Evolutionary conservation across 164 flowering plant genomes (phyloP), one percentile per base, ranked within the genome.

Genomic region (Magnolia officinalis): DNA sequence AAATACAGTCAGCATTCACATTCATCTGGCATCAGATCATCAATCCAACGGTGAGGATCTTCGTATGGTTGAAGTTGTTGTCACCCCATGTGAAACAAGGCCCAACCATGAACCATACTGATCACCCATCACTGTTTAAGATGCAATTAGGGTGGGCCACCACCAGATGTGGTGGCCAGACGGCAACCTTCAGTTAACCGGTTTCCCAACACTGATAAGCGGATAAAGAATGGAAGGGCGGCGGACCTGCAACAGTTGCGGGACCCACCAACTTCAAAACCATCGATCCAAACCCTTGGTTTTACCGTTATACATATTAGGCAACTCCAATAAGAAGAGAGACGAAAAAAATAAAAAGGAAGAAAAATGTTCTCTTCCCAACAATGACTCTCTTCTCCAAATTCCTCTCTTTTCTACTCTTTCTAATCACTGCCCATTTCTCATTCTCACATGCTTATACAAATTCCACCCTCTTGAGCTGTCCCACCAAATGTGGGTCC

Each of bases 401-500:
- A 4, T 14, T 20, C 29, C 29, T 23, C 50, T 68, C 71, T 14
- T 29, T 68, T 16, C 71, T 68, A 24, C 21, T 68, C 71, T 19
- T 68, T 68, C 71, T 68, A 68, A 7, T 8, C 23, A 8, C 24
- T 20, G 8, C 67, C 21, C 49, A 7, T 68, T 4, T 68, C 20
- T 68, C 71, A 13, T 19, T 37, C 50, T 29, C n/a, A 14, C n/a
- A 11, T 29, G 71, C 51, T 65, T 2, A 10, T 10, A 5, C 20
- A 29, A 68, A 68, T 16, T 3, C 23, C 55, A 70, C 72, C 26
- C 24, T 70, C 58, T 18, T 19, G 0, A 78, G 71, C n/a, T 84
- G 85, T 74, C 74, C 9, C 8, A 9, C 20, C 3, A 70, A 77
- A 74, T 84, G 86, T 50, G 85, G 86, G 1, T 72, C 80, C 59